These are phyloP conservation scores for Nidula niveotomentosa DNA, from an alignment of 1,284 basidiomycete species.

Conservation along the genomic window DNA sequence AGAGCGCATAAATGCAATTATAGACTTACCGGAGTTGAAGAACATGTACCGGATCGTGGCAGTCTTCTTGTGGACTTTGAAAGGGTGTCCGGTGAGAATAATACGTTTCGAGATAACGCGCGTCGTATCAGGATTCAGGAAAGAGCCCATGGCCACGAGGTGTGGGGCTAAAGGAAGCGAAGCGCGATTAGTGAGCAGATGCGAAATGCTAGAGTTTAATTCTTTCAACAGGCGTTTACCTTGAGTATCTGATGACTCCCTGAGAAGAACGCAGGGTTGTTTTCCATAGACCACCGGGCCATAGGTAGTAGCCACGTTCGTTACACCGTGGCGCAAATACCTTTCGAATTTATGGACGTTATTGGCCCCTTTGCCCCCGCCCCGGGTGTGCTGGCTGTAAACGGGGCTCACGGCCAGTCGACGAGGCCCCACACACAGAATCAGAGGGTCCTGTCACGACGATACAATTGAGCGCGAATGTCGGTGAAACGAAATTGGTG, in stretches of 20 bases:
- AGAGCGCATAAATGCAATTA: neutral
- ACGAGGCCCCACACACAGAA: conserved; percentile 89
- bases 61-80: conserved; percentile 97
- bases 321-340: conserved; percentile 84
- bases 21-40: conserved; percentile 76
- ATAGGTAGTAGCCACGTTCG: conserved; percentile 85
- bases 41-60: conserved; percentile 99
- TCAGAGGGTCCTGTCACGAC: conserved; percentile 76
- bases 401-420: conserved; percentile 84
- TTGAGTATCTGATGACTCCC: conserved; percentile 64
- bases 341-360: conserved; percentile 98
- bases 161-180: conserved; percentile 56
- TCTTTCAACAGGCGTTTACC: conserved; percentile 37
- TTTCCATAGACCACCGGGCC: conserved; percentile 91
- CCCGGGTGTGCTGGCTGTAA: conserved; percentile 90
- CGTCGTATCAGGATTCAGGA: conserved; percentile 89
- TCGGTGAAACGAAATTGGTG: neutral
- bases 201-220: too few species aligned
- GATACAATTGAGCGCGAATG: neutral
- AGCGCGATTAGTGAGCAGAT: conserved; percentile 4
- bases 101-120: conserved; percentile 92
- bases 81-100: conserved; percentile 93
- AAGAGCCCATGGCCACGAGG: conserved; percentile 89
- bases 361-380: conserved; percentile 89
- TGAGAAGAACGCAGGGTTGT: conserved; percentile 74